These are phyloP conservation scores for Coemansia sp. DNA, from an alignment of 192 early-diverging fungal species.

Conservation along the genomic window DNA sequence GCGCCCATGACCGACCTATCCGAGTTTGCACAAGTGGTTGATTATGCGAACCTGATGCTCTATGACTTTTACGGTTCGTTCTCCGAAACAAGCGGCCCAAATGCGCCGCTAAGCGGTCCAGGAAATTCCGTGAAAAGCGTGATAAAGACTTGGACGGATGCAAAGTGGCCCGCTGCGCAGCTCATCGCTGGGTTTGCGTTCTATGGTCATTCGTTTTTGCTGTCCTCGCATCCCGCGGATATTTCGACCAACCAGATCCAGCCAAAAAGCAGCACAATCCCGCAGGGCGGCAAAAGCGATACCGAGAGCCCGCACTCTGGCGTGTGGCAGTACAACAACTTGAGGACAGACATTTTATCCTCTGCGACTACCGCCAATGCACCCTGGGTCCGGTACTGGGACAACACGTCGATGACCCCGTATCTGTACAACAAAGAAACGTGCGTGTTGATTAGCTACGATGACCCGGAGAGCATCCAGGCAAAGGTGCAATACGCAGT, in stretches of 20 bases:
- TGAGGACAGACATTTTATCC: constrained; percentile 53
- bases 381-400: constrained; percentile 64
- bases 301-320: constrained; percentile 54
- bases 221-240: constrained; percentile 30
- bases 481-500: constrained; percentile 59
- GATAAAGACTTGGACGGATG: constrained; percentile 55
- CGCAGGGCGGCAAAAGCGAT: constrained; percentile 56
- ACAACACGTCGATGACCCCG: constrained; percentile 59
- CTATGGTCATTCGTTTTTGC: constrained; percentile 56
- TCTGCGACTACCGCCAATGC: constrained; percentile 18
- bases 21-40: constrained; percentile 60
- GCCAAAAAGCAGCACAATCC: constrained; percentile 15
- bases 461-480: constrained; percentile 59
- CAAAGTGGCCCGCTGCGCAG: constrained; percentile 61
- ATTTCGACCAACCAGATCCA: constrained; percentile 27
- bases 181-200: constrained; percentile 63
- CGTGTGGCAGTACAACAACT: constrained; percentile 58
- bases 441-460: constrained; percentile 64
- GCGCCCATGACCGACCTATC: constrained; percentile 52
- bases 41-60: constrained; percentile 66
- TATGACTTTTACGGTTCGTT: constrained; percentile 64
- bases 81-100: constrained; percentile 56
- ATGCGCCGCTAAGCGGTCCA: constrained; percentile 55
- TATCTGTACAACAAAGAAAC: constrained; percentile 66
- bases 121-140: constrained; percentile 49